These are phyloP conservation scores for Didymellaceae sp. DNA, from an alignment of 2,329 filamentous ascomycete species.

Conservation along the genomic window DNA sequence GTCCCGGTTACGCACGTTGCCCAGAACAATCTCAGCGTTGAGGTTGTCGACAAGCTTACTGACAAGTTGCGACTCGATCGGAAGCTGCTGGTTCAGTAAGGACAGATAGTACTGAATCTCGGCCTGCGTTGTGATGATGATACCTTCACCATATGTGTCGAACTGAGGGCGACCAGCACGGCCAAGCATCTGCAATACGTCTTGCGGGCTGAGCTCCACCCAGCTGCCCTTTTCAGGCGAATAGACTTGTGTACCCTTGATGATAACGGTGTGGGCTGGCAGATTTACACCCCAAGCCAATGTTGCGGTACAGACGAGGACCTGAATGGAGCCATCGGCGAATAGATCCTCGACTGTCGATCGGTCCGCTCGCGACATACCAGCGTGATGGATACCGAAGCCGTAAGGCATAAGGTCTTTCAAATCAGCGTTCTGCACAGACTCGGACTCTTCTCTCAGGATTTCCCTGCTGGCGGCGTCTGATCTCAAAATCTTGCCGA, in stretches of 20 bases:
- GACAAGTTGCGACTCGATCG: constrained; percentile 95
- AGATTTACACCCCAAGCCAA: constrained; percentile 98
- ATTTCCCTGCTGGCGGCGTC: constrained; percentile 93
- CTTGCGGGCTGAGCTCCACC: constrained; percentile 96
- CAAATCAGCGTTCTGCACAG: constrained; percentile 82
- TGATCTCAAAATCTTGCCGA: constrained; percentile 90
- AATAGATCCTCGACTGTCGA: constrained; percentile 96
- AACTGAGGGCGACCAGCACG: constrained; percentile 96
- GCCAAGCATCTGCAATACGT: constrained; percentile 98
- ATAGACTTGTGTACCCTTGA: constrained; percentile 98
- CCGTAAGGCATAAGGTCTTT: constrained; percentile 96
- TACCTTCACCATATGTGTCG: constrained; percentile 97
- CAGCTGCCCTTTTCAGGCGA: constrained; percentile 98
- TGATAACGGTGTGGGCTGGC: constrained; percentile 96
- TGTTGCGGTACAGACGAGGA: constrained; percentile 97
- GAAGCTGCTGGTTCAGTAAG: constrained; percentile 93
- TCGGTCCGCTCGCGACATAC: constrained; percentile 94
- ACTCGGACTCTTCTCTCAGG: constrained; percentile 80
- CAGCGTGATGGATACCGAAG: constrained; percentile 97
- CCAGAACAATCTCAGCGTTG: constrained; percentile 94
- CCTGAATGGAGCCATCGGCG: constrained; percentile 86
- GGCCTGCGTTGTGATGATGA: constrained; percentile 94
- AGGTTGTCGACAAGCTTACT: constrained; percentile 93
- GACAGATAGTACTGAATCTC: constrained; percentile 99
- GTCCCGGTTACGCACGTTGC: constrained; percentile 88